Evolutionary conservation across 2,329 filamentous ascomycete genomes (phyloP), one percentile per base, ranked within the genome.

Genomic region (Blastomyces percursus): DNA sequence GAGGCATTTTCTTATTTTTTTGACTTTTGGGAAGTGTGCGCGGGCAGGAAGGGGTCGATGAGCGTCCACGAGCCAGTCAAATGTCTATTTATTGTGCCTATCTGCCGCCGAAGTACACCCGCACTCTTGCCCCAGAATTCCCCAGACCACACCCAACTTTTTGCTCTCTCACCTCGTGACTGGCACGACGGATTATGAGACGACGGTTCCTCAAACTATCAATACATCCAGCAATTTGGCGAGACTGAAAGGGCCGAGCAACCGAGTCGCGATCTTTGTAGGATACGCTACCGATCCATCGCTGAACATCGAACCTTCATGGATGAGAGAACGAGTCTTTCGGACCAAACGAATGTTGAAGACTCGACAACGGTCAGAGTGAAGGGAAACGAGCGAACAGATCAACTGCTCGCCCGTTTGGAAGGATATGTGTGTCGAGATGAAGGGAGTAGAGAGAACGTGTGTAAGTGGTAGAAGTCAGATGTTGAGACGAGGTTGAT

Each of bases 1-100:
- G 69, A 50, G 74, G 68, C 66, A 73, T 67, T 65, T 72, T 73
- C 66, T 68, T 69, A 73, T 76, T 76, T 8, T 67, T 19, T 44
- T 2, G n/a, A 14, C 38, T 40, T 38, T 35, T n/a, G 69, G 54
- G 71, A 69, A 73, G 76, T 76, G 48, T 66, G 65, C 73, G 67
- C 66, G 58, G 3, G 11, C 6, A 3, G 30, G 27, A 30, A 48
- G 8, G 16, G 19, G 6, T 12, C 19, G 35, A 27, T 32, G 14
- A 6, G 27, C 30, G 35, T 40, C 46, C 59, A 60, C 32, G 12
- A 51, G 32, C 24, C 46, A 24, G 35, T 35, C 52, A 42, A 42
- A 27, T 57, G 27, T 55, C 44, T 35, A 60, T 48, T 48, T 48
- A 48, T 48, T 38, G 35, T 38, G 9, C 35, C 12, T 38, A 12